A percentile compares a stretch with the other conserved stretches of the same genome.
Conservation (phyloP, 169 alveolate genomes). For the Cryptosporidium tyzzeri region DNA sequence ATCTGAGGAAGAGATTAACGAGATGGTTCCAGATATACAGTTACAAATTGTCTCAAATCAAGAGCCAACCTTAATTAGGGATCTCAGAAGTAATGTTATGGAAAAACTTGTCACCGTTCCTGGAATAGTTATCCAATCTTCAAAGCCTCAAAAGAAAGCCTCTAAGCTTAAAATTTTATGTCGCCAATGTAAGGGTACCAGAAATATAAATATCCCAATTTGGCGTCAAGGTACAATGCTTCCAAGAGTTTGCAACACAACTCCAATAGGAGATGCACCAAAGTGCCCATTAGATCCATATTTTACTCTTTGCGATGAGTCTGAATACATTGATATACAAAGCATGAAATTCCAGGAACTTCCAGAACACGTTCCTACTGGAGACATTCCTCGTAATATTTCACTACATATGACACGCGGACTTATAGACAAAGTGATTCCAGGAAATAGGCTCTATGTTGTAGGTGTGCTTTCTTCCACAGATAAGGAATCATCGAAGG, state of each 20-base stretch:
- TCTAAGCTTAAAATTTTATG: constrained; percentile 87
- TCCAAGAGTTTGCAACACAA: constrained; percentile 85
- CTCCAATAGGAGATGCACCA: constrained; percentile 83
- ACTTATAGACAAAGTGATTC: constrained; percentile 87
- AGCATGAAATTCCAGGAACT: constrained; percentile 96
- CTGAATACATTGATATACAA: constrained; percentile 96
- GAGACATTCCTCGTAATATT: constrained; percentile 91
- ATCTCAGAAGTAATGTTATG: constrained; percentile 83
- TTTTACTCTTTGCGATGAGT: constrained; percentile 93
- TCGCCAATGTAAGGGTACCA: constrained; percentile 91
- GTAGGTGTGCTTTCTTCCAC: constrained; percentile 91
- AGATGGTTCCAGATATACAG: constrained; percentile 82
- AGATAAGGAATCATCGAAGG: constrained; percentile 76
- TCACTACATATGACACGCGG: constrained; percentile 75
- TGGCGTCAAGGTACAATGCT: constrained; percentile 88
- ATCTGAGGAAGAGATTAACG: constrained; percentile 74
- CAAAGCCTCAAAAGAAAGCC: constrained; percentile 90
- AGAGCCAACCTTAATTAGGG: constrained; percentile 87
- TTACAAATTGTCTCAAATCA: constrained; percentile 83
- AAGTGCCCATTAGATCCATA: constrained; percentile 93
- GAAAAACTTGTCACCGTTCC: constrained; percentile 94
- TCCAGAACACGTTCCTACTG: constrained; percentile 98
- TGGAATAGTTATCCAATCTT: constrained; percentile 95
- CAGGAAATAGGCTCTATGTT: constrained; percentile 97
- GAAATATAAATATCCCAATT: constrained; percentile 87